phyloP scores from a whole-genome alignment of 345 rosid genomes.

The Dovyalis caffra region DNA sequence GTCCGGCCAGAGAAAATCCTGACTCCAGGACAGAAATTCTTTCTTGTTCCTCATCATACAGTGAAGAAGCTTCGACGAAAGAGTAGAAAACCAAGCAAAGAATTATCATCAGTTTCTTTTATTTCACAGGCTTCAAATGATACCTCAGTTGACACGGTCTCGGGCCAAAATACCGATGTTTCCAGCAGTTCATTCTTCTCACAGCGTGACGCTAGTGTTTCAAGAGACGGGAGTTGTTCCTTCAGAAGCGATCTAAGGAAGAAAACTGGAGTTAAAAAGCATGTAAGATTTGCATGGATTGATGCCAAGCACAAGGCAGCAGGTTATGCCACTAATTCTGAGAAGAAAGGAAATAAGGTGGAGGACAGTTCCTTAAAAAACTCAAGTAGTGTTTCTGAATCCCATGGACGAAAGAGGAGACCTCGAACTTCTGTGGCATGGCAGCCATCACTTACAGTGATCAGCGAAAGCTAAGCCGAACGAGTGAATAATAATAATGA shows the following conservation, averaged over 20 bases:
- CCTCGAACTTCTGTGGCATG: slow-evolving; percentile 2
- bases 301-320: slow-evolving; percentile 21
- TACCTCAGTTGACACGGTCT: neutral
- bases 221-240: slow-evolving; percentile 2
- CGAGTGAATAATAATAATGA: neutral
- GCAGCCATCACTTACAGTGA: slow-evolving; percentile 28
- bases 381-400: neutral
- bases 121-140: neutral
- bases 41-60: slow-evolving; percentile 35
- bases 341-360: neutral
- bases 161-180: neutral
- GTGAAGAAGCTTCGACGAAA: slow-evolving; percentile 39
- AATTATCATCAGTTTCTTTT: neutral
- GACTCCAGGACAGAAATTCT: slow-evolving; percentile 37
- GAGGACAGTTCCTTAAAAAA: slow-evolving; percentile 6
- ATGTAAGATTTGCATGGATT: slow-evolving; percentile 29
- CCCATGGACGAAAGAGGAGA: neutral
- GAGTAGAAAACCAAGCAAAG: slow-evolving; percentile 14
- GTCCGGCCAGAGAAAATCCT: slow-evolving; percentile 41
- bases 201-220: slow-evolving; percentile 7
- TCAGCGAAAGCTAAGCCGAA: slow-evolving; percentile 19
- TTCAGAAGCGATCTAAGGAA: slow-evolving; percentile 7
- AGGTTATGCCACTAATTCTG: neutral
- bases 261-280: slow-evolving; percentile 16
- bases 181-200: neutral